phyloP scores from a whole-genome alignment of 2,329 filamentous ascomycete species.

The Trichoderma sp. region DNA sequence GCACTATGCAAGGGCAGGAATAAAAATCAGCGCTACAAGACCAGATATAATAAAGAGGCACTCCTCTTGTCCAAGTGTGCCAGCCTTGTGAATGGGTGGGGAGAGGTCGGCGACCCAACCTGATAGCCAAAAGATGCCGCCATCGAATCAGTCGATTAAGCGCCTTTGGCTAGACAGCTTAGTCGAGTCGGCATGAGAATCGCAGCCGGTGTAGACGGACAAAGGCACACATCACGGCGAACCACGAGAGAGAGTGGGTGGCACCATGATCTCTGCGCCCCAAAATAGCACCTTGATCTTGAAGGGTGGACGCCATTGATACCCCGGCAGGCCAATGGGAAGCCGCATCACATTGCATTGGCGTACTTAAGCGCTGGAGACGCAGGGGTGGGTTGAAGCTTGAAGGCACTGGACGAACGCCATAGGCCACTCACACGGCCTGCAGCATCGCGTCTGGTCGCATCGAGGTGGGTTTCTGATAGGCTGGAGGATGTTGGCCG shows the following conservation, averaged over 20 bases:
- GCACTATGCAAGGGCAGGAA: slow-evolving; percentile 9
- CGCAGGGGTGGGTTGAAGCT: slow-evolving; percentile 12
- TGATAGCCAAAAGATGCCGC: slow-evolving; percentile 2
- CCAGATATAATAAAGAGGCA: slow-evolving; percentile 14
- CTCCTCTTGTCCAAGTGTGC: neutral
- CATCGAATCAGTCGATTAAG: slow-evolving; percentile 20
- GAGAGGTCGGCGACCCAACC: neutral
- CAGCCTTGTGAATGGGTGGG: slow-evolving; percentile 9
- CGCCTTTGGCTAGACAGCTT: slow-evolving; percentile 15
- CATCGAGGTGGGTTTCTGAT: slow-evolving; percentile 8
- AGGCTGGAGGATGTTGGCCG: slow-evolving; percentile 9
- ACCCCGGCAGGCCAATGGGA: slow-evolving; percentile 6
- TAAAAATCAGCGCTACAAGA: slow-evolving; percentile 1
- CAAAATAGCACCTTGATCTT: slow-evolving; percentile 18
- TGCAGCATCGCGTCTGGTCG: neutral
- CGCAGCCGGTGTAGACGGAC: neutral
- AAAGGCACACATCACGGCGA: neutral
- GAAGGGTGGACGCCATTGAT: neutral
- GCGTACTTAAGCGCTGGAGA: slow-evolving; percentile 15
- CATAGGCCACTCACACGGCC: slow-evolving; percentile 1
- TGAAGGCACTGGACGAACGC: slow-evolving; percentile 13
- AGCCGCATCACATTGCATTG: slow-evolving; percentile 18
- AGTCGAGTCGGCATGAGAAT: slow-evolving; percentile 9
- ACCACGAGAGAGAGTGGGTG: slow-evolving; percentile 6
- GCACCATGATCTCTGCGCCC: neutral